These are phyloP conservation scores for Talaromyces islandicus DNA, from an alignment of 2,329 filamentous ascomycete species.

Conservation along the genomic window DNA sequence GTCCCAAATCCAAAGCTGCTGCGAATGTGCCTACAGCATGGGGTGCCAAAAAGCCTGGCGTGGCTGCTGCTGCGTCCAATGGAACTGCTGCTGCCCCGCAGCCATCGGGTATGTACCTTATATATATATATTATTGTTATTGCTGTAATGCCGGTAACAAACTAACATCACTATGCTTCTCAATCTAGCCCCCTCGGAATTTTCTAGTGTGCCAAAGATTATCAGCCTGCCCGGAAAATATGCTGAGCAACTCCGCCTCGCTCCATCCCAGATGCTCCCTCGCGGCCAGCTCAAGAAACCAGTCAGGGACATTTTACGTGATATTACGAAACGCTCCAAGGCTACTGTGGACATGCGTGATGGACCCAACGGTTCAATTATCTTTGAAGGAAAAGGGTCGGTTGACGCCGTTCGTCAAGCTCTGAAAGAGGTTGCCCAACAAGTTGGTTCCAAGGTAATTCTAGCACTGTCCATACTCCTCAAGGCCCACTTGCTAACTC, in stretches of 20 bases:
- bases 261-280: slow-evolving; percentile 69
- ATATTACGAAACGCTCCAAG: slow-evolving; percentile 88
- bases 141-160: not conserved
- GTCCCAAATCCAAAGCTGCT: slow-evolving; percentile 57
- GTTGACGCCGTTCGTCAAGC: slow-evolving; percentile 80
- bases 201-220: slow-evolving; percentile 43
- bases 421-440: slow-evolving; percentile 79
- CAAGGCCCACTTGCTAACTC: slow-evolving; percentile 7
- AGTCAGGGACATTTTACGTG: slow-evolving; percentile 75
- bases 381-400: slow-evolving; percentile 80
- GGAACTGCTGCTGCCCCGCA: slow-evolving; percentile 51
- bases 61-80: slow-evolving; percentile 36
- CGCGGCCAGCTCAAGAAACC: slow-evolving; percentile 76
- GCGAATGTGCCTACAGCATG: slow-evolving; percentile 63
- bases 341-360: slow-evolving; percentile 74
- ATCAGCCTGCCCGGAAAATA: slow-evolving; percentile 79
- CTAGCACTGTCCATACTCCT: slow-evolving; percentile 17
- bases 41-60: slow-evolving; percentile 57
- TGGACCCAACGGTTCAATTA: slow-evolving; percentile 64
- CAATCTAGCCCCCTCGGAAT: slow-evolving; percentile 42
- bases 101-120: slow-evolving; percentile 41
- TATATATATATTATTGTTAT: too few species aligned
- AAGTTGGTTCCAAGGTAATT: slow-evolving; percentile 75
- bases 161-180: slow-evolving; percentile 17
- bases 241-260: slow-evolving; percentile 68